Evolutionary conservation across 345 rosid genomes (phyloP).

Genomic region (Dimocarpus longan): DNA sequence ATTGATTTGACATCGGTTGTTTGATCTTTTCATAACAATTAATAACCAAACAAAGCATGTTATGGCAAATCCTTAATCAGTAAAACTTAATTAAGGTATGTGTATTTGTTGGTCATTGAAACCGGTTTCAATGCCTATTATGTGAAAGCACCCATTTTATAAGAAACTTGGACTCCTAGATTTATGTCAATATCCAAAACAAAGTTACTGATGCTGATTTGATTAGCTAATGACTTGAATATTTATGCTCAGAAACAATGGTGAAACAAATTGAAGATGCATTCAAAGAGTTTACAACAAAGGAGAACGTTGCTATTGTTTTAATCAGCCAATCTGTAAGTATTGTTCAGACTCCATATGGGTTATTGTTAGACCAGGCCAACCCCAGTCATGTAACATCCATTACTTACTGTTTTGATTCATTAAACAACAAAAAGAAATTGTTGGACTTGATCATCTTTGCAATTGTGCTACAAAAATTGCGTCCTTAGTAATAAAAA

Average conservation of each 20-base stretch:
- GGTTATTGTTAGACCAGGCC: too few relatives aligned
- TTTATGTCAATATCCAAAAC: not conserved
- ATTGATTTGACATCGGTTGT: not conserved
- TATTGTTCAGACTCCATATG: constrained; percentile 13
- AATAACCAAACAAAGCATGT: not conserved
- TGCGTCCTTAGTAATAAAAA: too few relatives aligned
- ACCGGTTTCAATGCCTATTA: not conserved
- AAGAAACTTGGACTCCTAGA: not conserved
- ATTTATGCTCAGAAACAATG: constrained; percentile 57
- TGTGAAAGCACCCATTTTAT: not conserved
- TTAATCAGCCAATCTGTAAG: constrained; percentile 87
- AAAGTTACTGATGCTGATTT: constrained; percentile 9
- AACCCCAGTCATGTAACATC: too few relatives aligned
- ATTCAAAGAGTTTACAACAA: constrained; percentile 78
- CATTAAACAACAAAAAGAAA: too few relatives aligned
- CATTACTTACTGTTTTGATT: too few relatives aligned
- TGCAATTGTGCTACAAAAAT: too few relatives aligned
- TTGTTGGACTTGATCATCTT: too few relatives aligned
- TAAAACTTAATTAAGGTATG: not conserved
- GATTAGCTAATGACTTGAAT: constrained; percentile 9
- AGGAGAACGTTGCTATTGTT: constrained; percentile 75
- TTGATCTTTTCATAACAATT: not conserved
- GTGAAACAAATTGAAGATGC: constrained; percentile 83
- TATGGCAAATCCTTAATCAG: not conserved
- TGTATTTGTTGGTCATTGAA: constrained; percentile 2